Conservation (phyloP, 805 yeast species). For the Candida rishiriensis region DNA sequence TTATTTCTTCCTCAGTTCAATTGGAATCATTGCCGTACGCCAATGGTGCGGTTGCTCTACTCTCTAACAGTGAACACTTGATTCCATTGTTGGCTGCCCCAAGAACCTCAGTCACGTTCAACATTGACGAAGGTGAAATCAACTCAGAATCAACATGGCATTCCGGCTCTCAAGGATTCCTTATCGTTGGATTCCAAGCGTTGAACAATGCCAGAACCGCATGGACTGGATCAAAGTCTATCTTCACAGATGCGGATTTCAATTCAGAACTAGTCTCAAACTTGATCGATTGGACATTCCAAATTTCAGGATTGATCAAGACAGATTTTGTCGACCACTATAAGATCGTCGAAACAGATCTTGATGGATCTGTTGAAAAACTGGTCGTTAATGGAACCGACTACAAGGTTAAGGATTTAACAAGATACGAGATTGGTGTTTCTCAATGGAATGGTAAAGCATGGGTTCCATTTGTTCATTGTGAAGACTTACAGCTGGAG, state of each 20-base stretch:
- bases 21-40: conserved; percentile 16
- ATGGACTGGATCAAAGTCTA: conserved; percentile 72
- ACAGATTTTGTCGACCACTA: conserved; percentile 50
- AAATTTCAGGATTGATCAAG: conserved; percentile 59
- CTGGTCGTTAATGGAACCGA: conserved; percentile 11
- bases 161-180: conserved; percentile 71
- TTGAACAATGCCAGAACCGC: conserved; percentile 69
- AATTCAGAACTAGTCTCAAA: conserved; percentile 38
- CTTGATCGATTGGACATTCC: conserved; percentile 68
- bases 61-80: conserved; percentile 63
- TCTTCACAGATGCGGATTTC: conserved; percentile 40
- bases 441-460: conserved; percentile 41
- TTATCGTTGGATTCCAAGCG: conserved; percentile 77
- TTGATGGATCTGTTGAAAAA: conserved; percentile 33
- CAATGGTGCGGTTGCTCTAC: conserved; percentile 62
- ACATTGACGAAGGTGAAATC: conserved; percentile 36
- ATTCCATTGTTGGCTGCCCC: conserved; percentile 70
- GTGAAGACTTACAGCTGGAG: conserved; percentile 71
- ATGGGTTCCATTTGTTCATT: conserved; percentile 64
- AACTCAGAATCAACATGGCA: conserved; percentile 58
- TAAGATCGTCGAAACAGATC: conserved; percentile 38
- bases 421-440: conserved; percentile 49
- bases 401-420: conserved; percentile 75
- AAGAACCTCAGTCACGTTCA: conserved; percentile 55
- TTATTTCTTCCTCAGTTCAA: conserved; percentile 13